Base-by-base conservation (phyloP, 768 basidiomycete species). In the Lactarius deliciosus region DNA sequence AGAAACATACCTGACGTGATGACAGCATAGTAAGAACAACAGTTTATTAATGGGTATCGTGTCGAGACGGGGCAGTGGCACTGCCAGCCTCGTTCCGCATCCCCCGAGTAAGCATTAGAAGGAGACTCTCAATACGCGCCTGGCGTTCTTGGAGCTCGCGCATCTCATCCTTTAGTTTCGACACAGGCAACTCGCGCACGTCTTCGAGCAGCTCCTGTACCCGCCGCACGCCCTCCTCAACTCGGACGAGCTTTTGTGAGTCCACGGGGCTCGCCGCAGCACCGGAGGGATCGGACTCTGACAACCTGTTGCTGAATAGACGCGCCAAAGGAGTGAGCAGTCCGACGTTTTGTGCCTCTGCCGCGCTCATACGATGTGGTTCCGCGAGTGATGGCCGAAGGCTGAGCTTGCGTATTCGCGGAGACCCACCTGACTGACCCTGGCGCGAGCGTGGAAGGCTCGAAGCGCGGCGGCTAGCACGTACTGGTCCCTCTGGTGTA, bases 111-210 rank as follows among this genome's bases (percentile, higher is more conserved):
- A 93, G 79, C 76, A 83, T 83, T 60, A 91, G 73, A 50, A 93
- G 70, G 53, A 93, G 77, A 60, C 83, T 83, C 75, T 93, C 91
- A 68, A 93, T 93, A 43, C 91, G 83, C 20, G 86, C 85, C 77
- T 92, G 91, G 56, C 89, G 87, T 64, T 90, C 76, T 74, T 90
- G 89, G 34, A 93, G 75, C 73, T 93, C 92, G 74, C 86, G 91
- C 84, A 94, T 89, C 75, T 94, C 91, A 2, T 89, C 88, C 75
- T 85, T 88, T 43, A 94, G 77, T 68, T 77, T 82, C 41, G 83
- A 81, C 22, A 91, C 83, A 8, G 91, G 90, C 68, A 91, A 69
- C 53, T 83, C 81, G 36, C 81, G 81, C 55, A 89, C 81, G 59
- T 86, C 85, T 56, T 90, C 88, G 65, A 92, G 72, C 64, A 90